These are phyloP conservation scores for Magnusiomyces paraingens DNA, from an alignment of 1,139 yeast genomes.

Conservation along the genomic window DNA sequence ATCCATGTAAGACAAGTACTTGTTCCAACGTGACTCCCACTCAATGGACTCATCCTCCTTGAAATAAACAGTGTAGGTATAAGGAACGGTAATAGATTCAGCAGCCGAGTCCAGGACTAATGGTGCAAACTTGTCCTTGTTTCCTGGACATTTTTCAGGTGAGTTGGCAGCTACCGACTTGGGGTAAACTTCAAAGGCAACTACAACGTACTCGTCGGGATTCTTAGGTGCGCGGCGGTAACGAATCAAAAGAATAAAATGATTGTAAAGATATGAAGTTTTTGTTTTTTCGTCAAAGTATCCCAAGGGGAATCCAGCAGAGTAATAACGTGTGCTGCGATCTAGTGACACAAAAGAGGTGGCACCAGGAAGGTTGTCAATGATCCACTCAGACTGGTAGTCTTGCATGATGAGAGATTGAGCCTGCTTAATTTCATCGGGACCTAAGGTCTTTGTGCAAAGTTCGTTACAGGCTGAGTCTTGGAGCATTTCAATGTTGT, in stretches of 20 bases:
- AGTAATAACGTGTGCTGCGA: conserved; percentile 60
- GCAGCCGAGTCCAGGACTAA: conserved; percentile 28
- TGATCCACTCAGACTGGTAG: conserved; percentile 75
- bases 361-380: conserved; percentile 85
- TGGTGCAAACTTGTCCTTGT: conserved; percentile 20
- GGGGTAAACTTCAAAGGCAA: conserved; percentile 89
- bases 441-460: conserved; percentile 55
- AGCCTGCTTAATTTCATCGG: conserved; percentile 49
- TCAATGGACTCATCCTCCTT: conserved; percentile 66
- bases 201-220: conserved; percentile 46
- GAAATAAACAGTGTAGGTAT: conserved; percentile 86
- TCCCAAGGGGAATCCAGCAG: conserved; percentile 85
- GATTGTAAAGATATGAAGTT: conserved; percentile 59
- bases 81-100: conserved; percentile 46
- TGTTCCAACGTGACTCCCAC: conserved; percentile 69
- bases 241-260: conserved; percentile 72
- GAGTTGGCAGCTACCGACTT: conserved; percentile 55
- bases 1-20: conserved; percentile 57
- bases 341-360: conserved; percentile 69
- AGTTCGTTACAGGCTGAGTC: conserved; percentile 61
- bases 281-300: conserved; percentile 48
- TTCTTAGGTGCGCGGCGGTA: conserved; percentile 49
- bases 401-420: conserved; percentile 57
- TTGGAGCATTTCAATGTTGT: conserved; percentile 51
- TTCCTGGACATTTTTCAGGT: conserved; percentile 26